Percentiles rank a stretch among this genome's conserved stretches.
Conservation (phyloP, 140 eudicot species). For the Oenanthe javanica region DNA sequence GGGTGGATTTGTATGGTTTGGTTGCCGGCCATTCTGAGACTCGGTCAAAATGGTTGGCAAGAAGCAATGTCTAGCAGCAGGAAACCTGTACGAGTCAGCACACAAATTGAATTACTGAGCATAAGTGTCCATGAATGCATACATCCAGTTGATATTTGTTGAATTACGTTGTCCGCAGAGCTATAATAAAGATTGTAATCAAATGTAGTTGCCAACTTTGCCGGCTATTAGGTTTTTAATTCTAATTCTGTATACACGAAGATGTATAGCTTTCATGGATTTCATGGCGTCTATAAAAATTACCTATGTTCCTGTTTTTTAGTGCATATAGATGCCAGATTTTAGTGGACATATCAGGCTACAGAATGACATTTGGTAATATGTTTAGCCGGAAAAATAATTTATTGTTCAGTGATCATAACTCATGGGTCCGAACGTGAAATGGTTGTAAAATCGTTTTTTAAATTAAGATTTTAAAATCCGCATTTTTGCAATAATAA, state of each 20-base stretch:
- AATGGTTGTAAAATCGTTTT: neutral
- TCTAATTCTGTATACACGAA: neutral
- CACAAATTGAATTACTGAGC: neutral
- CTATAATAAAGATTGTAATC: neutral
- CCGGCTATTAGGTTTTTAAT: neutral
- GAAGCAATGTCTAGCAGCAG: constrained; percentile 1
- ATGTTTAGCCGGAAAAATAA: too few species aligned
- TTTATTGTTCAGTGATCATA: too few species aligned
- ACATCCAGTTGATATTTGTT: neutral
- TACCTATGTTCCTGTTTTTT: too few species aligned
- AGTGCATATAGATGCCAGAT: neutral
- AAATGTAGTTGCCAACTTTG: neutral
- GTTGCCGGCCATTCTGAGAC: neutral
- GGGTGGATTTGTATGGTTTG: neutral
- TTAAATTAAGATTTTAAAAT: too few species aligned
- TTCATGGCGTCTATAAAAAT: too few species aligned
- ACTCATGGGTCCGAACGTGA: too few species aligned
- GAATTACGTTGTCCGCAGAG: neutral
- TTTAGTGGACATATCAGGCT: neutral
- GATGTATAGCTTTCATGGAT: neutral
- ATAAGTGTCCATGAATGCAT: neutral
- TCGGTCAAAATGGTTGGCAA: neutral
- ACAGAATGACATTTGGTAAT: too few species aligned
- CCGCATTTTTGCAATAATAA: too few species aligned
- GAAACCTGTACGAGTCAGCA: neutral